Base-by-base conservation (phyloP, 768 basidiomycete species). In the Kwoniella heveanensis region DNA sequence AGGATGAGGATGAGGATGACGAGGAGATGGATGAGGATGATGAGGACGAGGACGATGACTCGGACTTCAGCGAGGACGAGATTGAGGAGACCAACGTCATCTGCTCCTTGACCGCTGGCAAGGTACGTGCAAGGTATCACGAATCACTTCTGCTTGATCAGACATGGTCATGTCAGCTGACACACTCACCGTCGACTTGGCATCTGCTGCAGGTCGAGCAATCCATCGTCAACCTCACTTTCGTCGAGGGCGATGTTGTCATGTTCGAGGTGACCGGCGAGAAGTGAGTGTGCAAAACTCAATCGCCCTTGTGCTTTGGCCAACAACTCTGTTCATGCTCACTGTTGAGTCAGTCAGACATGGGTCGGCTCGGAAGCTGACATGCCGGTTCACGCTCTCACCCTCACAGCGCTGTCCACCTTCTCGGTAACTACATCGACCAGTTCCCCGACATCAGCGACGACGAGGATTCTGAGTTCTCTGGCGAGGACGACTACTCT, bases 371-470 rank as follows among this genome's bases (percentile, higher is more conserved):
- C 32, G 1, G 36, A 21, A 54, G 52, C 52, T 54, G 27, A 57
- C 25, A 32, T 32, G 32, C 46, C 21, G 54, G 12, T 27, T 22
- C 26, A 53, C 48, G n/a, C 32, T 58, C 22, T 36, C 27, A n/a
- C 13, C 7, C 32, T 13, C 24, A 27, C 59, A 78, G 78, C 78
- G 82, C 88, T 53, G 83, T 92, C 53, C 86, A 91, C 81, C 81
- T 93, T 65, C 87, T 88, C 66, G 91, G 92, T 58, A 91, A 92
- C 80, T 92, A 91, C 80, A 85, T 93, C 77, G 86, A 75, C 65
- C 80, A 81, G 69, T 65, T 62, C 57, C 68, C 68, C 12, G 80
- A 81, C 46, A 85, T 86, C 56, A 83, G 90, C n/a, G 85, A 83
- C 39, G 88, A 90, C 61, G 87, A 91, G 57, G 90, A 91, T 74